These are phyloP conservation scores for Microascus cirrosus DNA, from an alignment of 2,329 filamentous ascomycete species.

Conservation along the genomic window DNA sequence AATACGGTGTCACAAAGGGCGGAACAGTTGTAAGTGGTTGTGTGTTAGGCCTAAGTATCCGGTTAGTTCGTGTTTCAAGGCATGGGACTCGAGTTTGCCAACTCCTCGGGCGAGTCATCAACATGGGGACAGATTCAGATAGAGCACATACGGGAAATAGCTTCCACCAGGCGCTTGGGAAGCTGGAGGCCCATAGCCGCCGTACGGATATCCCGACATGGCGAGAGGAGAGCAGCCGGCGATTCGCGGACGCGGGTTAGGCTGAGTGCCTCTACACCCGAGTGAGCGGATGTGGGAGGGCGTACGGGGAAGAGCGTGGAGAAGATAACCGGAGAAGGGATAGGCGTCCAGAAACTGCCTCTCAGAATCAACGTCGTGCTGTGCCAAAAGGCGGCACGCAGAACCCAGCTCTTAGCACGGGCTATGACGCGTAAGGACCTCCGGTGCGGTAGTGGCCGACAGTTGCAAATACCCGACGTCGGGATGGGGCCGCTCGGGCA, in stretches of 20 bases:
- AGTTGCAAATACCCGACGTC: no score
- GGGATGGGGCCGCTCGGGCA: no score
- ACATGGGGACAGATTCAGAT: not conserved
- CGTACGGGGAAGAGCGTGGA: not conserved
- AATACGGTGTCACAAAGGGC: not conserved
- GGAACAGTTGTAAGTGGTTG: not conserved
- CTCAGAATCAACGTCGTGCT: no score
- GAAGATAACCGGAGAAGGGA: not conserved
- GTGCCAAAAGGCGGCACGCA: no score
- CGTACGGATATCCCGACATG: not conserved
- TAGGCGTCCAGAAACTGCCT: not conserved
- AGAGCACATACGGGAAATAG: not conserved
- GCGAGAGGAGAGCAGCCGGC: not conserved
- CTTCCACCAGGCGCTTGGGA: not conserved
- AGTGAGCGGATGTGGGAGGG: not conserved
- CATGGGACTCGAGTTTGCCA: not conserved
- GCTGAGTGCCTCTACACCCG: not conserved
- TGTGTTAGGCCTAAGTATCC: not conserved
- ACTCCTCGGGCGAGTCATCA: not conserved
- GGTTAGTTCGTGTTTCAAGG: not conserved
- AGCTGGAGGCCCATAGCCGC: not conserved
- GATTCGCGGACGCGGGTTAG: not conserved
- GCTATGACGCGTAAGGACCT: no score
- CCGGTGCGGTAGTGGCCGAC: no score
- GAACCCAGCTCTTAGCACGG: no score